Conservation (phyloP, 345 rosid genomes). For the Aquilaria yunnanensis region DNA sequence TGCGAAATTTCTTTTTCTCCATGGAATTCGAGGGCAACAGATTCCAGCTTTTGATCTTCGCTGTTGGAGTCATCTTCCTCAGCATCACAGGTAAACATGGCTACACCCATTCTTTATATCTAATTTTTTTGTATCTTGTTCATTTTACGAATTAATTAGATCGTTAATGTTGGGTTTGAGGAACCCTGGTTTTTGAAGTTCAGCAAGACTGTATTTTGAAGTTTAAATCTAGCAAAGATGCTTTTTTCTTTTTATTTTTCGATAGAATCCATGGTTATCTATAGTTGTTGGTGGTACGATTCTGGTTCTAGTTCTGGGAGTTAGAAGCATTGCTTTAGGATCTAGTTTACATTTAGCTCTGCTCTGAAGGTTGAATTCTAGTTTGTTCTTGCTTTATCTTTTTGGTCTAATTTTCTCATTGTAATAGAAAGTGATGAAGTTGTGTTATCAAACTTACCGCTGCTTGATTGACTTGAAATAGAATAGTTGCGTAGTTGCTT, state of each 20-base stretch:
- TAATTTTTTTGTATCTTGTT: not conserved
- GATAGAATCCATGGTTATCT: not conserved
- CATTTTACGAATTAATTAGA: not conserved
- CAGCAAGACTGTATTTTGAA: not conserved
- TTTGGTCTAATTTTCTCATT: no score
- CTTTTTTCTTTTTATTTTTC: not conserved
- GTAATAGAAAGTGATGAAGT: no score
- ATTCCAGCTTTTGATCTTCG: conserved; percentile 38
- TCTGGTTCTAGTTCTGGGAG: no score
- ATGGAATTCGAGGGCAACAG: conserved; percentile 60
- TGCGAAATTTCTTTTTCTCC: not conserved
- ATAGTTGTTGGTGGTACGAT: not conserved
- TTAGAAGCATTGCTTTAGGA: no score
- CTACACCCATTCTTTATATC: not conserved
- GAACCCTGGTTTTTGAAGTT: not conserved
- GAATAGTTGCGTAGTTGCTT: no score
- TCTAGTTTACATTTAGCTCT: no score
- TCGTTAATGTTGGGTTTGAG: not conserved
- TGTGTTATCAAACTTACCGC: no score
- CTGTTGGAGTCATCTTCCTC: conserved; percentile 53
- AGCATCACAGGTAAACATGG: conserved; percentile 56
- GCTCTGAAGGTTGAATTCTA: no score
- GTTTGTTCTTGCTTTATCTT: no score
- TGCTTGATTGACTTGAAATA: no score
- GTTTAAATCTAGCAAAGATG: not conserved